Percentiles rank a stretch among this genome's conserved stretches.
Conservation (phyloP, 2,329 filamentous ascomycete species). For the Plenodomus tracheiphilus region DNA sequence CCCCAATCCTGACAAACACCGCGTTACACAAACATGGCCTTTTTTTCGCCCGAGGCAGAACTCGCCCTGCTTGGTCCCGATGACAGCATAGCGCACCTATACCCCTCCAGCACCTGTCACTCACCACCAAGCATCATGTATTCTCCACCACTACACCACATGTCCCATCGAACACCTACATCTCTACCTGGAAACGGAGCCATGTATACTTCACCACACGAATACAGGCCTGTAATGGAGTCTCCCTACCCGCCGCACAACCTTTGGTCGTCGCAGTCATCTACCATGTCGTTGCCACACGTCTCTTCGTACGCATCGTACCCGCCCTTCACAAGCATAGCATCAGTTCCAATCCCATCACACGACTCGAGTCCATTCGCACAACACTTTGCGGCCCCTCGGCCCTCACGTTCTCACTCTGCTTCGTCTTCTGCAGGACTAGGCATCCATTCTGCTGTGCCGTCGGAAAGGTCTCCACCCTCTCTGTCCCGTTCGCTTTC, state of each 20-base stretch:
- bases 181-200: slow-evolving; percentile 27
- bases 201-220: slow-evolving; percentile 35
- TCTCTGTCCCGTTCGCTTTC: slow-evolving; percentile 44
- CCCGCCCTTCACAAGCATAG: slow-evolving; percentile 34
- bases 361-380: slow-evolving; percentile 30
- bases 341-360: slow-evolving; percentile 24
- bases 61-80: slow-evolving; percentile 42
- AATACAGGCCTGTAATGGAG: slow-evolving; percentile 34
- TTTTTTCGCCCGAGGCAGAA: slow-evolving; percentile 43
- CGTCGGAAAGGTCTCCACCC: slow-evolving; percentile 36
- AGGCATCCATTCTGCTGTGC: slow-evolving; percentile 29
- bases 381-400: slow-evolving; percentile 22
- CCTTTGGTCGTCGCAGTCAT: slow-evolving; percentile 37
- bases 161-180: slow-evolving; percentile 28
- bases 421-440: slow-evolving; percentile 34
- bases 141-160: slow-evolving; percentile 41
- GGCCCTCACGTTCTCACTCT: slow-evolving; percentile 41
- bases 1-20: slow-evolving; percentile 5
- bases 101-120: slow-evolving; percentile 42
- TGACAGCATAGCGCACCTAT: slow-evolving; percentile 39
- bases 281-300: slow-evolving; percentile 32
- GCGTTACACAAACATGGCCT: slow-evolving; percentile 34
- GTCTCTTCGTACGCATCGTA: slow-evolving; percentile 38
- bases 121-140: slow-evolving; percentile 45
- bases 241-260: slow-evolving; percentile 40